A percentile compares a stretch with the other conserved stretches of the same genome.
Evolutionary conservation across 371 early-diverging fungal genomes (phyloP).

Genomic region (Lichtheimia hyalospora): DNA sequence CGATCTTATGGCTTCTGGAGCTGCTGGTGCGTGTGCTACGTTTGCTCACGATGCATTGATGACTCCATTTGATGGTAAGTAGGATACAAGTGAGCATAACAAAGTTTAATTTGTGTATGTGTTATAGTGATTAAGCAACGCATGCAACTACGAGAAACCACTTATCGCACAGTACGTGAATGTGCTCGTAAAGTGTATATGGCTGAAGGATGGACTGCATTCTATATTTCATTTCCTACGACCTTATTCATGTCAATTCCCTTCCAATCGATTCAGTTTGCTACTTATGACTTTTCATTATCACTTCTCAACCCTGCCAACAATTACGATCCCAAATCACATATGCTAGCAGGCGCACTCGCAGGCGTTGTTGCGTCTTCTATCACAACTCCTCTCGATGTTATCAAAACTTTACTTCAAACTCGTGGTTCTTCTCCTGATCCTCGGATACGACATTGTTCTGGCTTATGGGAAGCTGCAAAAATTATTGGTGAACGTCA

Average conservation of each 20-base stretch:
- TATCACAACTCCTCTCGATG: constrained; percentile 91
- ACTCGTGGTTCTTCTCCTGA: constrained; percentile 78
- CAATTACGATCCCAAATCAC: constrained; percentile 77
- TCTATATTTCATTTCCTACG: constrained; percentile 94
- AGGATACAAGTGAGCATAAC: neutral
- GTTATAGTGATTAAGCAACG: constrained; percentile 88
- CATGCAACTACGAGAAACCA: constrained; percentile 85
- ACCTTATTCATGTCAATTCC: constrained; percentile 93
- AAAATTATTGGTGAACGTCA: constrained; percentile 69
- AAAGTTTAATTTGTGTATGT: neutral
- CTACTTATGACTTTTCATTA: constrained; percentile 82
- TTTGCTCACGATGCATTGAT: constrained; percentile 86
- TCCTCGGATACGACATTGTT: constrained; percentile 59
- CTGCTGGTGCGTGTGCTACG: constrained; percentile 91
- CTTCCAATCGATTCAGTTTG: constrained; percentile 92
- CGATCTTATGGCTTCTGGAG: constrained; percentile 66
- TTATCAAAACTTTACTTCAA: constrained; percentile 91
- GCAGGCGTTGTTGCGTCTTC: constrained; percentile 88
- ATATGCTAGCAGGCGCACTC: constrained; percentile 82
- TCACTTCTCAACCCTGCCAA: constrained; percentile 73
- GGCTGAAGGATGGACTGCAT: constrained; percentile 82
- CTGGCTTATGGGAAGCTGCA: constrained; percentile 74
- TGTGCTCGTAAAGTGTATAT: constrained; percentile 71
- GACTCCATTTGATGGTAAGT: constrained; percentile 92
- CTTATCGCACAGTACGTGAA: constrained; percentile 64